Evolutionary conservation across 108 stramenopile genomes (phyloP).

Genomic region (Thalassiosira profunda): DNA sequence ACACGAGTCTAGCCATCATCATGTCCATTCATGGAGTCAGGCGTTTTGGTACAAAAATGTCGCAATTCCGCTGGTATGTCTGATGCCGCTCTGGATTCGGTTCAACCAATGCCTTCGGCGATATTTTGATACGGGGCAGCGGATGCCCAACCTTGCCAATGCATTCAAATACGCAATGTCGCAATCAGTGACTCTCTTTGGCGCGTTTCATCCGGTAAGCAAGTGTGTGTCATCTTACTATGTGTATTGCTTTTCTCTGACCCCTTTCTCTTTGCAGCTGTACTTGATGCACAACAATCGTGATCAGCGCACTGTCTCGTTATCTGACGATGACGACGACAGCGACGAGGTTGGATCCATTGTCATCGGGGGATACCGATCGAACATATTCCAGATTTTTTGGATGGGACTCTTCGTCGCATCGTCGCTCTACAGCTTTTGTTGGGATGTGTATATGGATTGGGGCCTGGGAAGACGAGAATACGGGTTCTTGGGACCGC

Average conservation of each 20-base stretch:
- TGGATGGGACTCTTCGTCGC: constrained; percentile 86
- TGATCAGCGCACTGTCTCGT: background rate
- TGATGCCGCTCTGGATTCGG: constrained; percentile 88
- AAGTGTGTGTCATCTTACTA: constrained; percentile 7
- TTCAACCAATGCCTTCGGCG: constrained; percentile 94
- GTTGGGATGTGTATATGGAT: constrained; percentile 96
- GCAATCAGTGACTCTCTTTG: constrained; percentile 93
- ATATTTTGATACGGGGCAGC: constrained; percentile 82
- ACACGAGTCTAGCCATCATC: constrained; percentile 6
- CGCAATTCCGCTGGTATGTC: constrained; percentile 80
- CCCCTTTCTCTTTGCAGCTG: no score
- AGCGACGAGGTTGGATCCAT: constrained; percentile 11
- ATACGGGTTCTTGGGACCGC: constrained; percentile 80
- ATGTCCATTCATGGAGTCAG: constrained; percentile 50
- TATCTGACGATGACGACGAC: constrained; percentile 28
- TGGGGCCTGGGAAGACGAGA: constrained; percentile 78
- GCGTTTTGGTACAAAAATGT: constrained; percentile 75
- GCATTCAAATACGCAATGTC: constrained; percentile 92
- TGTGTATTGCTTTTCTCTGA: no score
- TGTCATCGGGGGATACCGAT: background rate
- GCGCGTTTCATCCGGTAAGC: constrained; percentile 93
- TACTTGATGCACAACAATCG: constrained; percentile 59
- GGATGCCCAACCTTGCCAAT: constrained; percentile 90
- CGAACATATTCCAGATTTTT: constrained; percentile 67
- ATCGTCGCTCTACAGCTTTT: constrained; percentile 83